Base-by-base conservation (phyloP, 306 rosid genomes). In the Potentilla sterilis region DNA sequence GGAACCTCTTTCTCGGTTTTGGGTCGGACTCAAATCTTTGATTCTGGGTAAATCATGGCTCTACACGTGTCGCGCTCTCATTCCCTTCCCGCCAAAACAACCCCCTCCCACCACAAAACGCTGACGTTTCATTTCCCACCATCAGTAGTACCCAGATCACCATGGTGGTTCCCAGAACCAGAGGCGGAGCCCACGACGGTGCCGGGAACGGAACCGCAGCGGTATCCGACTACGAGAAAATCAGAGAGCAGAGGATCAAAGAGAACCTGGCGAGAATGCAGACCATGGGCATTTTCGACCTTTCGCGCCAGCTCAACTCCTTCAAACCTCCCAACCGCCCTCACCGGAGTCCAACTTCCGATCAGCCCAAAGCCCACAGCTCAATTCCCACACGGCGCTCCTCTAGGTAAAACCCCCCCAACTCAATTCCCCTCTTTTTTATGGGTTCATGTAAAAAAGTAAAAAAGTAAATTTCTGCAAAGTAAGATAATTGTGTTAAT, bases 261-360 rank as follows among this genome's bases (percentile, higher is more conserved):
- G 92, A 92, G 79, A 92, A 92, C 83, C 67, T 38, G 48, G 92
- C 88, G 81, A 87, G 89, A 78, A 75, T 92, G 90, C 84, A 83
- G 14, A 86, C 81, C 61, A 83, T 88, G 7, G 96, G 96, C 1
- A 74, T 92, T 67, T 38, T 87, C 7, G 89, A 85, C 10, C 92
- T 92, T 62, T 81, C 92, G 66, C 86, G 42, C 2, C 81, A 88
- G 69, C 91, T 87, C 78, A 85, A 87, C 52, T 41, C 87, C 40
- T 32, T 32, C 76, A 6, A 79, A 19, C 38, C 37, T 18, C 73
- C 51, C 3, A 85, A 84, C 32, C 73, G 73, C 32, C 24, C 37
- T 7, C 49, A 38, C 38, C 66, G 9, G 66, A 73, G 42, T 75
- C 41, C 40, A 19, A 72, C 78, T 9, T 77, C 66, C 0, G 49